These are phyloP conservation scores for Melaleuca alternifolia DNA, from an alignment of 345 rosid species.

Conservation along the genomic window DNA sequence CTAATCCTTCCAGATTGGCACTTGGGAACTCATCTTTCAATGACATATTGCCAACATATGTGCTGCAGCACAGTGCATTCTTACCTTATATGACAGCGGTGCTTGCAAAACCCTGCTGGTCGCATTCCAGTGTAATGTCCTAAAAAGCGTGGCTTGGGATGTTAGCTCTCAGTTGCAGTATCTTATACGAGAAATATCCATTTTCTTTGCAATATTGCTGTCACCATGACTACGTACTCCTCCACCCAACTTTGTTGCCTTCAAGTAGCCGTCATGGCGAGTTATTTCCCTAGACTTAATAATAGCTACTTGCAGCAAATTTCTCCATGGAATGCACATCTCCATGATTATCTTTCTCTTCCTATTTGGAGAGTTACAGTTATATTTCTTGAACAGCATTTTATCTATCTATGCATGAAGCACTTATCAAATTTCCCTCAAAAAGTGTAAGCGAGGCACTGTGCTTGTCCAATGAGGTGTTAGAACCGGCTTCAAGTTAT, in stretches of 20 bases:
- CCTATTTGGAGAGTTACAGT: background rate
- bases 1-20: slow-evolving; percentile 9
- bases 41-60: background rate
- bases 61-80: slow-evolving; percentile 28
- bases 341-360: background rate
- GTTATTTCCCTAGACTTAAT: background rate
- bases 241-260: background rate
- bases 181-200: slow-evolving; percentile 17
- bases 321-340: background rate
- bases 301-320: background rate
- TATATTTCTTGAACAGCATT: background rate
- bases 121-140: slow-evolving; percentile 1
- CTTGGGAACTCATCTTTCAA: slow-evolving; percentile 3
- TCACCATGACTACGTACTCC: slow-evolving; percentile 1
- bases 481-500: background rate
- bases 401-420: background rate
- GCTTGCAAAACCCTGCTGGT: slow-evolving; percentile 9
- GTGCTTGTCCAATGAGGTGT: background rate
- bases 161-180: slow-evolving; percentile 9
- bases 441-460: background rate
- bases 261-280: background rate
- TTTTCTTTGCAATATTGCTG: background rate
- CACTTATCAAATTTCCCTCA: background rate
- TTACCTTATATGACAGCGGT: slow-evolving; percentile 7
- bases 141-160: slow-evolving; percentile 5